Evolutionary conservation across 75 land plant species (phyloP).

Genomic region (Selaginella moellendorffii): DNA sequence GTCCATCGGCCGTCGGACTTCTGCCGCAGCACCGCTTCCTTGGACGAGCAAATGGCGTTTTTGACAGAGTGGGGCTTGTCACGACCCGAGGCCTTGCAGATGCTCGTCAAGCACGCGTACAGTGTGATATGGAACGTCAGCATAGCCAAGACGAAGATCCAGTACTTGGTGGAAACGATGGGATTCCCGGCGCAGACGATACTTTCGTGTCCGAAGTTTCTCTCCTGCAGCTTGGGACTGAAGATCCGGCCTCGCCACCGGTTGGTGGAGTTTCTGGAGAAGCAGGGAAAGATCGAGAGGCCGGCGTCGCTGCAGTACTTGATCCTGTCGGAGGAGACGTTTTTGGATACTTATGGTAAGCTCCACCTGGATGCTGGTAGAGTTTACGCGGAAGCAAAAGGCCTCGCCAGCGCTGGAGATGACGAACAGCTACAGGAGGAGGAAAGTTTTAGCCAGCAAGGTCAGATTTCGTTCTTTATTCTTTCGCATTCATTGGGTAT

Average conservation of each 20-base stretch:
- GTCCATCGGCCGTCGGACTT: neutral
- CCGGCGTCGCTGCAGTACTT: neutral
- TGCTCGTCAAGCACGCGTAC: neutral
- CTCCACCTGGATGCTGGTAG: neutral
- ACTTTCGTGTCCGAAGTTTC: neutral
- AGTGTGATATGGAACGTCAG: neutral
- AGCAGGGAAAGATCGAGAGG: neutral
- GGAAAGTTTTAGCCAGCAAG: too few species aligned
- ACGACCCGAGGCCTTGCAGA: neutral
- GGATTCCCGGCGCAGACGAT: neutral
- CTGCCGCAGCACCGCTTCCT: neutral
- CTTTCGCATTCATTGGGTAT: too few species aligned
- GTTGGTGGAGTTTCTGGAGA: neutral
- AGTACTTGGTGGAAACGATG: neutral
- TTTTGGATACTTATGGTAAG: neutral
- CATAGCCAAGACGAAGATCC: neutral
- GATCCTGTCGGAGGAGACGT: neutral
- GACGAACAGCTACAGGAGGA: too few species aligned
- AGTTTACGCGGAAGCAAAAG: too few species aligned
- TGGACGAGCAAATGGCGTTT: neutral
- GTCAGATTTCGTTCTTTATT: too few species aligned
- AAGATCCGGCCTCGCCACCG: neutral
- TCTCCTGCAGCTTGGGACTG: neutral
- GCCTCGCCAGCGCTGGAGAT: too few species aligned
- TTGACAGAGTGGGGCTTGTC: neutral